Evolutionary conservation across 148 eudicot genomes (phyloP), one percentile per base, ranked within the genome.

Genomic region (Fallopia convolvulus): DNA sequence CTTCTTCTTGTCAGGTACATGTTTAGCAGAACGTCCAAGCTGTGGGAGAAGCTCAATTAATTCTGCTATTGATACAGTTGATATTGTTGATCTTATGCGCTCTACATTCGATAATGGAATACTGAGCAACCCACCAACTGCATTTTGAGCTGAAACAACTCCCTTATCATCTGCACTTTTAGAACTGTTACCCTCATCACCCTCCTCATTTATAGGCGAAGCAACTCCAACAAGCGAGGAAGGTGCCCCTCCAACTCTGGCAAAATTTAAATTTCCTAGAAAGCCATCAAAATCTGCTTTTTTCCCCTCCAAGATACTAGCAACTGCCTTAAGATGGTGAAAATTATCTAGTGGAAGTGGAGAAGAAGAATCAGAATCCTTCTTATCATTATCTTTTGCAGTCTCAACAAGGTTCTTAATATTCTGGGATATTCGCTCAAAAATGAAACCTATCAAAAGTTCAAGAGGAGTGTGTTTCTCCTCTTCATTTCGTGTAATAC

Each of bases 101-200:
- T 91, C 99, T 46, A 95, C 99, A 85, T 95, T 95, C 40, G 99
- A 95, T 83, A 95, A 87, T 42, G 99, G 97, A 79, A 95, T 89
- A 77, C 90, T 92, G 40, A 95, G 86, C 81, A 95, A 83, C 61
- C 92, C 99, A 88, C 80, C 87, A 6, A 93, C 91, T 75, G 87
- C 56, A 73, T 86, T 95, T 78, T 92, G 93, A 52, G 97, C 76
- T 21, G 90, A 83, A 78, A 70, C 76, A 47, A 83, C 88, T 65
- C 87, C 88, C 46, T 82, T 79, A 65, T 92, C 93, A 75, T 84
- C 99, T 77, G 74, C 81, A 77, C 65, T 82, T 49, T 75, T 75
- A 72, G 75, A 48, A 79, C 65, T 76, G 74, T 63, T 84, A 68
- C 74, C 79, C 55, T 86, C 91, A 74, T 86, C 93, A 75, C 87